Evolutionary conservation across 768 basidiomycete species (phyloP), one percentile per base, ranked within the genome.

Genomic region (Crepidotus variabilis): DNA sequence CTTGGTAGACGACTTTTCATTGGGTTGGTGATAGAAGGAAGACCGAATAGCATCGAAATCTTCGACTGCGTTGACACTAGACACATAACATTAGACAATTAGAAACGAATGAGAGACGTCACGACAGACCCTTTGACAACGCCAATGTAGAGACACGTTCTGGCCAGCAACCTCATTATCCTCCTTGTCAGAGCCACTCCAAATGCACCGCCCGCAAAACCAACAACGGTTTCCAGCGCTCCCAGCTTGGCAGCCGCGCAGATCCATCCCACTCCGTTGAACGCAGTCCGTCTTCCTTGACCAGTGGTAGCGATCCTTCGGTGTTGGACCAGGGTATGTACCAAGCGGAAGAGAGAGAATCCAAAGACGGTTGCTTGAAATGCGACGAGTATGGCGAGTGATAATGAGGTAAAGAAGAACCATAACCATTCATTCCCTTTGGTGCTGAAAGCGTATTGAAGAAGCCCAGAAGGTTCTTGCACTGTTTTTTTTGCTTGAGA

Each of bases 221-320:
- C 90, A 9, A 86, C 63, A 6, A 83, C 67, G 5, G 80, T 82
- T 69, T 92, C 90, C 48, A 85, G 65, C 2, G 81, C 81, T 9
- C 87, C 87, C 22, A 91, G 63, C 63, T 83, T 80, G 54, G 87
- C 65, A 2, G 82, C 87, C 0, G 64, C 71, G n/a, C 78, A 71
- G 47, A 90, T 75, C 88, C 88, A 92, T 16, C 75, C 81, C 9
- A 82, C 78, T 9, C 90, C 90, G 56, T 76, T 79, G 60, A 85
- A 72, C 18, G 81, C 67, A 65, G 84, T 79, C 0, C 71, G 67
- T 52, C 77, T 72, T 56, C 81, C 77, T 47, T 72, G 71, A 10
- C 70, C 69, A 6, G 73, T 64, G 1, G 69, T 67, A 57, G 87
- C 83, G 51, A 86, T 80, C 6, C 71, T 70, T 16, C 80, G 79